Conservation (phyloP, 2,329 filamentous ascomycete species). For the Dendrostoma leiphaemia region DNA sequence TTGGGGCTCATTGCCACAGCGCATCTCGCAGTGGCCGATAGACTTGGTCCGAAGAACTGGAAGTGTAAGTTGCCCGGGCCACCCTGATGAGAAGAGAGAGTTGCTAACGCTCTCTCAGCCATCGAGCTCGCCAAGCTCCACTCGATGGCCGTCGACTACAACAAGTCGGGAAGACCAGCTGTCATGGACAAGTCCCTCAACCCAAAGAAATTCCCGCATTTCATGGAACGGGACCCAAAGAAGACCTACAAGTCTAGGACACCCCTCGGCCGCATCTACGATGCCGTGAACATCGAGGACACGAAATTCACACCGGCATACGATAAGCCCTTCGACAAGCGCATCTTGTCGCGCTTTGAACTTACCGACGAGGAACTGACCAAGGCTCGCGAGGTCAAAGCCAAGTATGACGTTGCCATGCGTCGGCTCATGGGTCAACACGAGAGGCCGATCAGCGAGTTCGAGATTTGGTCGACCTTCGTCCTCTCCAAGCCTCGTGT, state of each 20-base stretch:
- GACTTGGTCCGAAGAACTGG: slow-evolving; percentile 61
- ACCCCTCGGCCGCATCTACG: slow-evolving; percentile 79
- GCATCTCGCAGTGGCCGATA: slow-evolving; percentile 77
- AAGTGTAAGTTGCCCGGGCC: slow-evolving; percentile 54
- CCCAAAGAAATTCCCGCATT: slow-evolving; percentile 75
- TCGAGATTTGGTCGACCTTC: slow-evolving; percentile 89
- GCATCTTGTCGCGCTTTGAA: slow-evolving; percentile 65
- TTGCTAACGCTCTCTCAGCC: slow-evolving; percentile 36
- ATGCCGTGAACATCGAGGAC: slow-evolving; percentile 56
- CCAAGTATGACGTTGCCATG: slow-evolving; percentile 73
- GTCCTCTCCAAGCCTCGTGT: slow-evolving; percentile 71
- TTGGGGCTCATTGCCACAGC: slow-evolving; percentile 77
- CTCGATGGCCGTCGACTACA: slow-evolving; percentile 90
- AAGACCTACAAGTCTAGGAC: slow-evolving; percentile 65
- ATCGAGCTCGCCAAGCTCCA: slow-evolving; percentile 75
- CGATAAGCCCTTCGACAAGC: slow-evolving; percentile 69
- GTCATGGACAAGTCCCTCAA: slow-evolving; percentile 59
- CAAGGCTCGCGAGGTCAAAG: slow-evolving; percentile 66
- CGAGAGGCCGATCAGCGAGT: slow-evolving; percentile 74
- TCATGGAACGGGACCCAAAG: slow-evolving; percentile 73
- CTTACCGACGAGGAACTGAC: slow-evolving; percentile 55
- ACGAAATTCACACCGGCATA: slow-evolving; percentile 71
- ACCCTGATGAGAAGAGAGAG: background rate
- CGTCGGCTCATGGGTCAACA: slow-evolving; percentile 81
- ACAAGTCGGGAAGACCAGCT: slow-evolving; percentile 82